These are phyloP conservation scores for Acanthamoeba sp. DNA, from an alignment of 208 protist genomes.

Conservation along the genomic window DNA sequence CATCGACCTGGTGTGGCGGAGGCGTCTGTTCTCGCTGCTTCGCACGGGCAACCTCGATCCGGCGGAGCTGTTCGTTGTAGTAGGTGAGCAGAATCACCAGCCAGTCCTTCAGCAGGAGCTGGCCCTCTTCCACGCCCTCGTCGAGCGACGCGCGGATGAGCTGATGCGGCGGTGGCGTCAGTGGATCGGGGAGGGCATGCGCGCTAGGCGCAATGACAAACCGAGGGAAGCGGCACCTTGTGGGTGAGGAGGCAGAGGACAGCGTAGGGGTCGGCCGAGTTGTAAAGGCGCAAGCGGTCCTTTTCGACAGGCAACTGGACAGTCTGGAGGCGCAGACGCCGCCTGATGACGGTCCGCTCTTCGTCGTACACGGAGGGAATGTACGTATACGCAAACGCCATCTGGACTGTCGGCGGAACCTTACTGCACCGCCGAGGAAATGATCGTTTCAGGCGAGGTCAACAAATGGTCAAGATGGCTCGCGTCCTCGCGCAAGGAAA, in stretches of 20 bases:
- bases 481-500: too few relatives aligned
- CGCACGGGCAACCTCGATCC: background rate
- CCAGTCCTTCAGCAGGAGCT: slow-evolving; percentile 70
- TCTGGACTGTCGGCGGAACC: slow-evolving; percentile 1
- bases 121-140: slow-evolving; percentile 57
- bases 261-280: background rate
- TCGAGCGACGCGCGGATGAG: slow-evolving; percentile 63
- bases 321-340: slow-evolving; percentile 57
- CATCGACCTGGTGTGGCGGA: background rate
- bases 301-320: slow-evolving; percentile 16
- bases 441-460: too few relatives aligned
- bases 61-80: slow-evolving; percentile 58
- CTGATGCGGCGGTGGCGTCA: too few relatives aligned
- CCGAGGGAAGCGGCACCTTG: background rate
- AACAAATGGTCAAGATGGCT: background rate
- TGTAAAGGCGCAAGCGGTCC: background rate
- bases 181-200: too few relatives aligned
- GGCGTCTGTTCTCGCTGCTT: background rate
- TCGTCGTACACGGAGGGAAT: slow-evolving; percentile 60
- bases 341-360: slow-evolving; percentile 23
- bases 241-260: slow-evolving; percentile 67
- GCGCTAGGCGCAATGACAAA: background rate
- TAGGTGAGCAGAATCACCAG: background rate
- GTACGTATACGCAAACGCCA: slow-evolving; percentile 75
- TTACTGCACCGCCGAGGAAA: too few relatives aligned